Percentiles rank a stretch among this genome's conserved stretches.
phyloP scores from a whole-genome alignment of 768 basidiomycete species.

The Imleria badia region DNA sequence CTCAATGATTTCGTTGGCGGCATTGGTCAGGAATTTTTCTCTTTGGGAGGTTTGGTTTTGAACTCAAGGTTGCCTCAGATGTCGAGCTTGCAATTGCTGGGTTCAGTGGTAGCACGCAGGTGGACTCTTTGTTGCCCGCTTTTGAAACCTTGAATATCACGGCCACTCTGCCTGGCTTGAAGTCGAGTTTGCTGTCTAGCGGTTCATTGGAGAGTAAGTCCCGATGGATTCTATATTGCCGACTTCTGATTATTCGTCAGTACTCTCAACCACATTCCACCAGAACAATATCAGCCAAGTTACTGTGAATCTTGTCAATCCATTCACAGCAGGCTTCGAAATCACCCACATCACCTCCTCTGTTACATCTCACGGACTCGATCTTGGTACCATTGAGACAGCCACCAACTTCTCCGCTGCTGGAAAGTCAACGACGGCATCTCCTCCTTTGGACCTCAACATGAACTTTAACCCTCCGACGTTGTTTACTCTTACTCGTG shows the following conservation, averaged over 20 bases:
- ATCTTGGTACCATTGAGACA: slow-evolving; percentile 59
- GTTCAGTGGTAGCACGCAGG: slow-evolving; percentile 56
- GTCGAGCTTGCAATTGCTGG: slow-evolving; percentile 58
- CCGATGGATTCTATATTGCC: background rate
- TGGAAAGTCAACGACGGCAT: slow-evolving; percentile 54
- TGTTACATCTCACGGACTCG: slow-evolving; percentile 61
- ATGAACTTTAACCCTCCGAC: slow-evolving; percentile 68
- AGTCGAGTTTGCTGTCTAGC: slow-evolving; percentile 52
- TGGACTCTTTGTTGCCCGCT: slow-evolving; percentile 57
- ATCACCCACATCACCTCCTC: slow-evolving; percentile 60
- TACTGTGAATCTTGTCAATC: slow-evolving; percentile 60
- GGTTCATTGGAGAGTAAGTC: slow-evolving; percentile 53
- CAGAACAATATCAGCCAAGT: slow-evolving; percentile 65
- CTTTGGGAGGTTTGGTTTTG: background rate
- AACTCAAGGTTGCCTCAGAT: slow-evolving; percentile 35
- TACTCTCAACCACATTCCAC: slow-evolving; percentile 63
- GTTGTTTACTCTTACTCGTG: slow-evolving; percentile 72
- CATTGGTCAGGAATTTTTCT: slow-evolving; percentile 38
- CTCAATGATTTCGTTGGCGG: slow-evolving; percentile 67
- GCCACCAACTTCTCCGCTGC: slow-evolving; percentile 48
- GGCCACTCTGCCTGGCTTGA: slow-evolving; percentile 59
- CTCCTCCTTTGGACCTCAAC: slow-evolving; percentile 56
- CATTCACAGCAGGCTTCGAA: slow-evolving; percentile 58
- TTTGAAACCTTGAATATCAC: slow-evolving; percentile 59
- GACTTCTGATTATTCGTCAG: slow-evolving; percentile 28